Conservation (phyloP, 805 yeast genomes). For the Komagataella ulmi region DNA sequence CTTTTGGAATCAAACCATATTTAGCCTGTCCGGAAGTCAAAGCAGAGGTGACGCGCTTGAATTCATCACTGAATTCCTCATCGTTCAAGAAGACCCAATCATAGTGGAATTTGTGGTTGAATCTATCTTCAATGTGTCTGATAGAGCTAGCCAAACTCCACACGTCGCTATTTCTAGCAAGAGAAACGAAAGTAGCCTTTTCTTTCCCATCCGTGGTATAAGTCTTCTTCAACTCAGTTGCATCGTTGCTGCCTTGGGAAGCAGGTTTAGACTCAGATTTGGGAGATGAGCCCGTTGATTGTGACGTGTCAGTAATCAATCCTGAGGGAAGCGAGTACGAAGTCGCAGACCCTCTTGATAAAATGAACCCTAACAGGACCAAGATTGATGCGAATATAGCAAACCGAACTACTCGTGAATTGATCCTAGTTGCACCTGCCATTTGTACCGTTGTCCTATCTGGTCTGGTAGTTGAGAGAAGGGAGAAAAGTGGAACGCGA, state of each 20-base stretch:
- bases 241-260: slow-evolving; percentile 6
- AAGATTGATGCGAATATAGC: slow-evolving; percentile 31
- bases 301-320: background rate
- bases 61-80: slow-evolving; percentile 71
- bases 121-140: slow-evolving; percentile 76
- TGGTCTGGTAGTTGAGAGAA: background rate
- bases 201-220: slow-evolving; percentile 21
- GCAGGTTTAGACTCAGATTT: slow-evolving; percentile 5
- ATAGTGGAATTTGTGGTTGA: slow-evolving; percentile 67
- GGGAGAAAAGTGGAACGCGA: background rate
- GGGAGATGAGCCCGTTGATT: background rate
- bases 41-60: slow-evolving; percentile 51
- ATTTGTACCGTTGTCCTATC: slow-evolving; percentile 8
- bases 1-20: slow-evolving; percentile 71
- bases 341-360: slow-evolving; percentile 30
- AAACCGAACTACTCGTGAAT: slow-evolving; percentile 33
- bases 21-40: slow-evolving; percentile 65
- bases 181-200: slow-evolving; percentile 70
- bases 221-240: slow-evolving; percentile 5
- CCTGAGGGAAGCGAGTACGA: slow-evolving; percentile 9
- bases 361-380: slow-evolving; percentile 31
- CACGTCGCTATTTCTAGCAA: slow-evolving; percentile 69
- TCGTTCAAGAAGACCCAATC: slow-evolving; percentile 96
- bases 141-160: slow-evolving; percentile 50
- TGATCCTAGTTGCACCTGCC: slow-evolving; percentile 23